Evolutionary conservation across 1,284 basidiomycete genomes (phyloP).

Genomic region (Austroboletus novae-zelandiae): DNA sequence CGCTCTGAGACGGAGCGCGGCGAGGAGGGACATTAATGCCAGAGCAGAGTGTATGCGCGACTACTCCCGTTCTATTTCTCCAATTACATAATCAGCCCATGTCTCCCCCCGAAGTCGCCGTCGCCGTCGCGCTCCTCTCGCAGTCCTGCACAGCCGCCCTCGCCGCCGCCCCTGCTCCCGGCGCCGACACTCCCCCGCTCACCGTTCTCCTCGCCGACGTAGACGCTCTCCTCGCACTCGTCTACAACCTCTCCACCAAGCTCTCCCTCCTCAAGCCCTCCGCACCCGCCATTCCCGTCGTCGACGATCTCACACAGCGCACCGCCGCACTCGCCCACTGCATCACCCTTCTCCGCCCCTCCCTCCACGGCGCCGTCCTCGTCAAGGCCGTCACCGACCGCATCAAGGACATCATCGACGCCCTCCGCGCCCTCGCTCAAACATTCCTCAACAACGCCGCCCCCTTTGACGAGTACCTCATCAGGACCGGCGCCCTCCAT

Average conservation of each 20-base stretch:
- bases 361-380: constrained; percentile 52
- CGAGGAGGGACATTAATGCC: constrained; percentile 6
- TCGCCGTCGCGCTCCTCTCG: constrained; percentile 33
- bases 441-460: constrained; percentile 34
- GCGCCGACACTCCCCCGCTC: constrained; percentile 23
- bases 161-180: constrained; percentile 23
- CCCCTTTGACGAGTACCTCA: constrained; percentile 51
- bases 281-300: constrained; percentile 50
- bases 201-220: constrained; percentile 54
- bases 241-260: constrained; percentile 64
- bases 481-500: constrained; percentile 63
- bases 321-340: constrained; percentile 59
- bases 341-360: constrained; percentile 47
- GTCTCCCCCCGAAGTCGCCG: constrained; percentile 24
- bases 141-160: constrained; percentile 49
- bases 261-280: constrained; percentile 65
- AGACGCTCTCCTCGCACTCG: constrained; percentile 55
- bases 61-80: no score
- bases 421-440: constrained; percentile 41
- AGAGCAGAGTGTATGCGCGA: not conserved
- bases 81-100: constrained; percentile 14
- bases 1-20: constrained; percentile 2
- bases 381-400: constrained; percentile 45
- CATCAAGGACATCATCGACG: constrained; percentile 46
- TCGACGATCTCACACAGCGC: constrained; percentile 57